phyloP scores from a whole-genome alignment of 441 rosid species.

The Lepidium campestre region DNA sequence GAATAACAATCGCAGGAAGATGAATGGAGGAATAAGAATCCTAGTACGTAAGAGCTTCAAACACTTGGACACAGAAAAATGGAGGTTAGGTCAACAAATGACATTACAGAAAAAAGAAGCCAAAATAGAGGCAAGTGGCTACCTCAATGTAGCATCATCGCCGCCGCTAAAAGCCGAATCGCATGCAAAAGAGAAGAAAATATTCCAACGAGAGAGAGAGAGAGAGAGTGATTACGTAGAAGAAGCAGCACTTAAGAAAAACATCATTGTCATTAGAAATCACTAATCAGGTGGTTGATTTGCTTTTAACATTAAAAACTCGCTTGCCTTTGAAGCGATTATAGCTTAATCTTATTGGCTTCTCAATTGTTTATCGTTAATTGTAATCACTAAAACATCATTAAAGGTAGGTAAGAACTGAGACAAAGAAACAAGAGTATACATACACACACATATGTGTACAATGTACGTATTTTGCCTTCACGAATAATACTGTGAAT shows the following conservation, averaged over 20 bases:
- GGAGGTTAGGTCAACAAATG: slow-evolving; percentile 3
- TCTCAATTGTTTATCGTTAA: slow-evolving; percentile 2
- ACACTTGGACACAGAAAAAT: slow-evolving; percentile 7
- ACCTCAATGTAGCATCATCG: slow-evolving; percentile 30
- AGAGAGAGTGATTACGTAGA: slow-evolving; percentile 12
- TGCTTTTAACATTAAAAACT: neutral
- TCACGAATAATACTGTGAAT: neutral
- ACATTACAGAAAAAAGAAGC: neutral
- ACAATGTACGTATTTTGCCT: neutral
- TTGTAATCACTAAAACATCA: neutral
- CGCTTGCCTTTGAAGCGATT: slow-evolving; percentile 29
- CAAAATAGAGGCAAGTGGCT: neutral
- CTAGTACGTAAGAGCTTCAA: slow-evolving; percentile 1
- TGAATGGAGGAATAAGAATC: neutral
- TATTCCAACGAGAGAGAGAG: neutral
- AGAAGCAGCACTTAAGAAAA: neutral
- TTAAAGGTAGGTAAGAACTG: neutral
- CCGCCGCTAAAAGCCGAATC: slow-evolving; percentile 19
- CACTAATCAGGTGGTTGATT: slow-evolving; percentile 19
- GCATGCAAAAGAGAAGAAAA: slow-evolving; percentile 11
- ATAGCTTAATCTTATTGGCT: neutral
- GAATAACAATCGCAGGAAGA: slow-evolving; percentile 13
- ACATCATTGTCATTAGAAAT: neutral
- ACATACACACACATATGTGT: slow-evolving; percentile 12
- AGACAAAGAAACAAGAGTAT: neutral